Evolutionary conservation across 2,329 filamentous ascomycete genomes (phyloP).

Genomic region (Aspergillus felis): DNA sequence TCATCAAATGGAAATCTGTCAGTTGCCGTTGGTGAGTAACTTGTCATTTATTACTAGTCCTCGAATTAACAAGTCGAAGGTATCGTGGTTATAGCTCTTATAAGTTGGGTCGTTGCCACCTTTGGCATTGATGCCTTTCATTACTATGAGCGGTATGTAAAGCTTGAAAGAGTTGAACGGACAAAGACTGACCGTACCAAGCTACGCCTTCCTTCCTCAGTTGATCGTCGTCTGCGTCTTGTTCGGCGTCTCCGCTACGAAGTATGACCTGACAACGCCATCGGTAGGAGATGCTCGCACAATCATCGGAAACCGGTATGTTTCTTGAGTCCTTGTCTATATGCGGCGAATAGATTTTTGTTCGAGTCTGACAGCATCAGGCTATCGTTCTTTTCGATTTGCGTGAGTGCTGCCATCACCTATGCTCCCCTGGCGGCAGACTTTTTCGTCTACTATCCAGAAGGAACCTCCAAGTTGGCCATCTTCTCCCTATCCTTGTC

Average conservation of each 20-base stretch:
- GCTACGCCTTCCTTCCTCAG: constrained; percentile 63
- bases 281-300: constrained; percentile 52
- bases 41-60: not conserved
- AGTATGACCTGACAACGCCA: constrained; percentile 53
- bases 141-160: constrained; percentile 57
- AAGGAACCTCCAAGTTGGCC: constrained; percentile 48
- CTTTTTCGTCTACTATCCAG: constrained; percentile 64
- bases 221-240: constrained; percentile 59
- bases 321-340: not conserved
- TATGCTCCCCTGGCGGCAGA: constrained; percentile 63
- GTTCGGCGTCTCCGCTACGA: constrained; percentile 57
- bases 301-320: constrained; percentile 46
- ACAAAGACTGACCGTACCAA: constrained; percentile 21
- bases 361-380: constrained; percentile 14
- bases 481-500: constrained; percentile 56
- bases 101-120: constrained; percentile 61
- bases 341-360: not conserved
- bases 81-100: constrained; percentile 61
- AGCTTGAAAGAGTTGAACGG: not conserved
- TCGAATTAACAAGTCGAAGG: constrained; percentile 20
- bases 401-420: constrained; percentile 60
- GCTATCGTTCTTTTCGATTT: constrained; percentile 68
- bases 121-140: constrained; percentile 68
- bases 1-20: constrained; percentile 56
- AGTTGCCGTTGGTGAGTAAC: constrained; percentile 55